phyloP scores from a whole-genome alignment of 768 basidiomycete species.

The Hortiboletus campestris region DNA sequence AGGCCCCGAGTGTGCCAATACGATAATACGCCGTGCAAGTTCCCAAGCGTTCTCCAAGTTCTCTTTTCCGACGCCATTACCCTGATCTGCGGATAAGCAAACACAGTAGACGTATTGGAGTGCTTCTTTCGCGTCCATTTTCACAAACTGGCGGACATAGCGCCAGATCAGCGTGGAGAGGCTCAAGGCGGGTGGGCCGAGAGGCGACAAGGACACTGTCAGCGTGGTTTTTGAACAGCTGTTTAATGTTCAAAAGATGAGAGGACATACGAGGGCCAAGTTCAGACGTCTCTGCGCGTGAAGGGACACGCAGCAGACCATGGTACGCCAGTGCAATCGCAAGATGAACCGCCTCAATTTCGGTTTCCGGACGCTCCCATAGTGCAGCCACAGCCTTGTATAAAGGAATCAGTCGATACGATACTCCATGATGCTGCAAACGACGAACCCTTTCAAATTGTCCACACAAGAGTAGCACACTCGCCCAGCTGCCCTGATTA shows the following conservation, averaged over 20 bases:
- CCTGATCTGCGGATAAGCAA: constrained; percentile 72
- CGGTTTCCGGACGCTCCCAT: constrained; percentile 82
- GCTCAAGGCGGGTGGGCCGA: constrained; percentile 68
- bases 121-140: constrained; percentile 90
- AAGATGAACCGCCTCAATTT: constrained; percentile 92
- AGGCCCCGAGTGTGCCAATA: constrained; percentile 71
- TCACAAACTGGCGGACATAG: constrained; percentile 89
- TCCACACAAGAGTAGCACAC: constrained; percentile 85
- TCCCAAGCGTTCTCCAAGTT: constrained; percentile 84
- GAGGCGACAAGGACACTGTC: constrained; percentile 68
- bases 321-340: constrained; percentile 92
- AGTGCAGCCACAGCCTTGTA: constrained; percentile 83
- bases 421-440: background rate
- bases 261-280: constrained; percentile 68
- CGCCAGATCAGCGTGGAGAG: constrained; percentile 87
- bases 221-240: background rate
- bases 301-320: constrained; percentile 82
- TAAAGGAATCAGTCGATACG: background rate
- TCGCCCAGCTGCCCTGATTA: constrained; percentile 72
- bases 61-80: constrained; percentile 70
- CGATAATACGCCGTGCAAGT: constrained; percentile 73
- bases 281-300: constrained; percentile 78
- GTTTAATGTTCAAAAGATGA: background rate
- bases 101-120: constrained; percentile 93
- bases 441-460: constrained; percentile 84